These are phyloP conservation scores for Eimeria falciformis DNA, from an alignment of 169 alveolate genomes.

Conservation along the genomic window DNA sequence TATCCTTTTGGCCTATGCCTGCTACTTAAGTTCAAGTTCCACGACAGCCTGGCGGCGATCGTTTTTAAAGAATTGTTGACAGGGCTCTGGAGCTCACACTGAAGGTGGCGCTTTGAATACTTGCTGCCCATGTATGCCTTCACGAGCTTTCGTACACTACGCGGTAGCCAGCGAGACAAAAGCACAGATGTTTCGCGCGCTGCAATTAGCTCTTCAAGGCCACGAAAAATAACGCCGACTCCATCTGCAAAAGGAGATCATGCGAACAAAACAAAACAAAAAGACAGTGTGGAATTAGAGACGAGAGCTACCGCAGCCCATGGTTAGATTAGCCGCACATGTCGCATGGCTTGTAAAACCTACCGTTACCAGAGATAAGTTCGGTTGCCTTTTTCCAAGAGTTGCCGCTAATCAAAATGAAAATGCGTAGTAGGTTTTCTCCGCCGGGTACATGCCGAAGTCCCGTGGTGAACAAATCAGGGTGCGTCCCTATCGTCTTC, in stretches of 20 bases:
- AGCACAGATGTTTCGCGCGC: conserved; percentile 32
- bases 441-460: conserved; percentile 20
- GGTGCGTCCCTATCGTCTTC: neutral
- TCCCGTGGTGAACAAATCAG: neutral
- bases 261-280: conserved; percentile 1
- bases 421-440: conserved; percentile 27
- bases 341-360: no score
- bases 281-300: no score
- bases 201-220: neutral
- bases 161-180: conserved; percentile 62
- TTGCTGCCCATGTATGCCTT: conserved; percentile 9
- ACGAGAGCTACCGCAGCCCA: no score
- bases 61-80: no score
- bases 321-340: no score
- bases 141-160: conserved; percentile 23
- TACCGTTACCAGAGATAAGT: conserved; percentile 9
- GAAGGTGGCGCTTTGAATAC: conserved; percentile 50
- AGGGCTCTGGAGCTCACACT: no score
- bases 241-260: conserved; percentile 21
- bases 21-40: no score
- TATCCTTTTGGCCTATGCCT: no score
- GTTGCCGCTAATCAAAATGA: conserved; percentile 42
- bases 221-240: conserved; percentile 16
- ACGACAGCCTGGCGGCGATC: no score
- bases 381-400: conserved; percentile 40